Percentiles rank a stretch among this genome's conserved stretches.
Conservation (phyloP, 352 stramenopile species). For the Globisporangium takayamanum region DNA sequence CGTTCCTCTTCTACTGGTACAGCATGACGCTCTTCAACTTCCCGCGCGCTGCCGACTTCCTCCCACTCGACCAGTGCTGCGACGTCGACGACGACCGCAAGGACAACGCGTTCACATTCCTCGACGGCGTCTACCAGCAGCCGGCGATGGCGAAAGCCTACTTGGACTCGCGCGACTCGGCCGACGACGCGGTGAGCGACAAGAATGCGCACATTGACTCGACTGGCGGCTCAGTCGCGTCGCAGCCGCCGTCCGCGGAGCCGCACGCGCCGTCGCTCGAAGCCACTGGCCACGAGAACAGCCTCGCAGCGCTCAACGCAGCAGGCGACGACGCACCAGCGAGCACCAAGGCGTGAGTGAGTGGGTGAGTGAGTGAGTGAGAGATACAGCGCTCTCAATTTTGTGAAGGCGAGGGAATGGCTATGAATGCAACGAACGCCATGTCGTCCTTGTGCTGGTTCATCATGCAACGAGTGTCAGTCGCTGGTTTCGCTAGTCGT, state of each 20-base stretch:
- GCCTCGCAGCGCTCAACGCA: slow-evolving; percentile 34
- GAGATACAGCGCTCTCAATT: too few species aligned
- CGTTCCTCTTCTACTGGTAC: slow-evolving; percentile 64
- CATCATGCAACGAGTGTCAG: too few species aligned
- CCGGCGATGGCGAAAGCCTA: slow-evolving; percentile 45
- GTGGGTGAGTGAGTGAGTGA: neutral
- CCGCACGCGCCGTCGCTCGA: slow-evolving; percentile 10
- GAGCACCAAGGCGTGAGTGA: slow-evolving; percentile 9
- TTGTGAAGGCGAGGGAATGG: too few species aligned
- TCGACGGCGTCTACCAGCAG: slow-evolving; percentile 64
- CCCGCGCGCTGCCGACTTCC: slow-evolving; percentile 35
- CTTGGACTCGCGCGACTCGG: slow-evolving; percentile 1
- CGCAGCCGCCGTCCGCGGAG: slow-evolving; percentile 12
- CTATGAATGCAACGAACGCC: too few species aligned
- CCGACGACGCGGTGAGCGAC: neutral
- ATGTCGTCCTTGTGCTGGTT: too few species aligned
- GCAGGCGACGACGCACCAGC: slow-evolving; percentile 29
- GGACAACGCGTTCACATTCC: slow-evolving; percentile 46
- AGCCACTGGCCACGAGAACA: slow-evolving; percentile 23
- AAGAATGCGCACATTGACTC: slow-evolving; percentile 16
- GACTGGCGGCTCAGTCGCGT: slow-evolving; percentile 21
- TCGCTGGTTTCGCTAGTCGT: too few species aligned
- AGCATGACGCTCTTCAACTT: slow-evolving; percentile 42
- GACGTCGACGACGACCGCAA: slow-evolving; percentile 54
- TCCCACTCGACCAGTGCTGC: slow-evolving; percentile 60